Evolutionary conservation across 1,139 yeast genomes (phyloP).

Genomic region (Yamadazyma diospyri): DNA sequence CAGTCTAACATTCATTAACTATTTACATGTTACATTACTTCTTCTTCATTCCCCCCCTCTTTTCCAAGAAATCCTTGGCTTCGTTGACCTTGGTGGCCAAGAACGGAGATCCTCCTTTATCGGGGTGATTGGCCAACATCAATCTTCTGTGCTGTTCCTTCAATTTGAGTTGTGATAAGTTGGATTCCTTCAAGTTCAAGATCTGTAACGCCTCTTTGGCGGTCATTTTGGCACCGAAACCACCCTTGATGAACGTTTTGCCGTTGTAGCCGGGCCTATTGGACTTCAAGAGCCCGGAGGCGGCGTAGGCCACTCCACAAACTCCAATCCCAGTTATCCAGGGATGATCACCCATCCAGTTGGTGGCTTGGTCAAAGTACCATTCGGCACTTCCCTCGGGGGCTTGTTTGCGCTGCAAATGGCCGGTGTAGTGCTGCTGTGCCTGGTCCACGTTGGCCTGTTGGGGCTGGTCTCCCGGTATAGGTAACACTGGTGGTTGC

Average conservation of each 20-base stretch:
- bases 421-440: constrained; percentile 30
- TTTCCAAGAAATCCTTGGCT: constrained; percentile 90
- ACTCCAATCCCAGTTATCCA: constrained; percentile 69
- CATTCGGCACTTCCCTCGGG: constrained; percentile 54
- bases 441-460: constrained; percentile 1
- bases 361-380: constrained; percentile 63
- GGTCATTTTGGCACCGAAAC: constrained; percentile 86
- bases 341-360: constrained; percentile 75
- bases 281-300: constrained; percentile 67
- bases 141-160: constrained; percentile 86
- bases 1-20: not conserved
- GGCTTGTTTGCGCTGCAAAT: constrained; percentile 39
- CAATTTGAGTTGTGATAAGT: constrained; percentile 69
- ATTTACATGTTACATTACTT: constrained; percentile 19
- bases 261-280: constrained; percentile 72
- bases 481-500: constrained; percentile 13
- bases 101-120: constrained; percentile 94
- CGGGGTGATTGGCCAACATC: constrained; percentile 96
- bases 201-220: constrained; percentile 90
- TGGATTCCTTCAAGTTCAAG: constrained; percentile 76
- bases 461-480: constrained; percentile 10
- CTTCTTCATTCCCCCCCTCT: constrained; percentile 63
- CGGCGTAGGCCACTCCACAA: constrained; percentile 59
- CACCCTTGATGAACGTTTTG: constrained; percentile 75
- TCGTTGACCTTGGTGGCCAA: constrained; percentile 96